Percentiles rank a stretch among this genome's conserved stretches.
phyloP scores from a whole-genome alignment of 2,329 filamentous ascomycete species.

The Cryoendolithus antarcticus region DNA sequence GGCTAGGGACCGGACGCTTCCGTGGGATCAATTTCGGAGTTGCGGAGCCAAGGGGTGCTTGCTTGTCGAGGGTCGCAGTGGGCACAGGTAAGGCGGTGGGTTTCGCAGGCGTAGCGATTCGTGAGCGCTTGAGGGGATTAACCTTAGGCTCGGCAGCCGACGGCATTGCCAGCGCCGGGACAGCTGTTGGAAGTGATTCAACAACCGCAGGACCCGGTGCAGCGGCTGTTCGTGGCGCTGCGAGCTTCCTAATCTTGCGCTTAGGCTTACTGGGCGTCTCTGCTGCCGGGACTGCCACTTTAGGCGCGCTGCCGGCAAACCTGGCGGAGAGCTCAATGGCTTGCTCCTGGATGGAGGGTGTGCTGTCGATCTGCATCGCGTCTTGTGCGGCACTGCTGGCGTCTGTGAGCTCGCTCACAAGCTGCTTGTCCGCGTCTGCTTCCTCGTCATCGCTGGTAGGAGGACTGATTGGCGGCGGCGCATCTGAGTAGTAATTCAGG shows the following conservation, averaged over 20 bases:
- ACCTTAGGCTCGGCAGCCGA: slow-evolving; percentile 4
- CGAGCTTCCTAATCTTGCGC: slow-evolving; percentile 16
- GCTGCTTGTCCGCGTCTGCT: slow-evolving; percentile 4
- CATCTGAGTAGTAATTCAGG: slow-evolving; percentile 33
- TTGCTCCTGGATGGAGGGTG: slow-evolving; percentile 1
- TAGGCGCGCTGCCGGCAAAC: background rate
- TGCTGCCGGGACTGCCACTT: slow-evolving; percentile 6
- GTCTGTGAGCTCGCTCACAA: slow-evolving; percentile 5
- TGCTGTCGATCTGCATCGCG: background rate
- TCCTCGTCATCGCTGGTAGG: background rate
- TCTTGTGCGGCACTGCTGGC: slow-evolving; percentile 3
- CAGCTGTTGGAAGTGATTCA: background rate
- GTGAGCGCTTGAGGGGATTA: slow-evolving; percentile 16
- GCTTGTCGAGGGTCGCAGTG: background rate
- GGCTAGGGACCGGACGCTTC: slow-evolving; percentile 8
- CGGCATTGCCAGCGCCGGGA: slow-evolving; percentile 3
- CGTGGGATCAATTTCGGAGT: slow-evolving; percentile 3
- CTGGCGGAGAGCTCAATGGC: background rate
- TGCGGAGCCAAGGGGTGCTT: background rate
- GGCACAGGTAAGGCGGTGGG: background rate
- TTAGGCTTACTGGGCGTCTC: slow-evolving; percentile 22
- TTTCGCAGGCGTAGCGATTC: slow-evolving; percentile 25
- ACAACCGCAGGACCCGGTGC: slow-evolving; percentile 7
- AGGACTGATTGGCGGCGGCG: slow-evolving; percentile 10
- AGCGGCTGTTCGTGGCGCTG: slow-evolving; percentile 13